A percentile compares a stretch with the other conserved stretches of the same genome.
Conservation (phyloP, 345 rosid genomes). For the Citrus australasica region DNA sequence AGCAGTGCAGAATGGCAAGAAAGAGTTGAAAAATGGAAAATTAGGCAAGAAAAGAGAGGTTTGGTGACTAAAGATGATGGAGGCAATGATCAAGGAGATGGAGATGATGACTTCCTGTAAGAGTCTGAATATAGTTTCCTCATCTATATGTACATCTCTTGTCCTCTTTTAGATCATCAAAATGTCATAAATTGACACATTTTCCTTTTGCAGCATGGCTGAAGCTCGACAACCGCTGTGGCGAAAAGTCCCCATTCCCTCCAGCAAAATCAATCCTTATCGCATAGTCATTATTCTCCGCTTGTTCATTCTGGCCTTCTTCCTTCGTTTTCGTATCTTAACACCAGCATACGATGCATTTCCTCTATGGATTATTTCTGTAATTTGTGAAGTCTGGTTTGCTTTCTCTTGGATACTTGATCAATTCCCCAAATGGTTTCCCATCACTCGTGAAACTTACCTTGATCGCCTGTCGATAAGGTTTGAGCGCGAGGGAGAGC, state of each 20-base stretch:
- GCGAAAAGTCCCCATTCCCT: conserved; percentile 84
- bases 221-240: conserved; percentile 96
- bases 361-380: conserved; percentile 91
- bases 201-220: conserved; percentile 56
- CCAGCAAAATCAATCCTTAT: conserved; percentile 89
- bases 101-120: conserved; percentile 87
- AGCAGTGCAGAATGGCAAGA: conserved; percentile 90
- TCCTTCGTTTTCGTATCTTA: conserved; percentile 83
- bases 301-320: conserved; percentile 67
- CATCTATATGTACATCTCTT: background rate
- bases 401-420: conserved; percentile 97
- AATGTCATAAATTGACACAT: background rate
- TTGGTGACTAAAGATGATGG: conserved; percentile 55
- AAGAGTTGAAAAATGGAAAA: conserved; percentile 90
- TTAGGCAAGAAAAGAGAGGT: conserved; percentile 89
- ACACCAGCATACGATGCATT: conserved; percentile 90
- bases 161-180: background rate
- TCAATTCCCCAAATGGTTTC: conserved; percentile 97
- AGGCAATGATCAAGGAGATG: conserved; percentile 58
- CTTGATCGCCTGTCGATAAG: conserved; percentile 83
- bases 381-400: conserved; percentile 93
- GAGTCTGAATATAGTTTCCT: background rate
- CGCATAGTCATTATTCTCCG: conserved; percentile 92
- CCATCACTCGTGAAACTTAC: conserved; percentile 85
- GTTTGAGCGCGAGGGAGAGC: conserved; percentile 83